Percentiles rank a stretch among this genome's conserved stretches.
Evolutionary conservation across 140 eudicot species (phyloP).

Genomic region (Bidens hawaiensis): DNA sequence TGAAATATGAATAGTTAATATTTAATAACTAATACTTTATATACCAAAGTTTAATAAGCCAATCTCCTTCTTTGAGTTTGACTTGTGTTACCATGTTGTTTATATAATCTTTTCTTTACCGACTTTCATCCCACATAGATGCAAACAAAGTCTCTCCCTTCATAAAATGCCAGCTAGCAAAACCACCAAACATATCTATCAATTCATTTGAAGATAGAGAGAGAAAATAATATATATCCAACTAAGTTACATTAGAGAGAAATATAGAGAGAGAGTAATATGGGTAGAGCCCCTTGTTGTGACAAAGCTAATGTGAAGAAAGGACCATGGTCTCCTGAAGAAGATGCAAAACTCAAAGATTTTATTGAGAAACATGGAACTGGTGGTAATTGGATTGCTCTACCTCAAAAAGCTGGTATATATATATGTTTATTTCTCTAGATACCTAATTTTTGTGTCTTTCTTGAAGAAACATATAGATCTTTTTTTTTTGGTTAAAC

Average conservation of each 20-base stretch:
- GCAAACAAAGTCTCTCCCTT: slow-evolving; percentile 27
- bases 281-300: slow-evolving; percentile 69
- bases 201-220: slow-evolving; percentile 16
- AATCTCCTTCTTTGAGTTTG: slow-evolving; percentile 32
- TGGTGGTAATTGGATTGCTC: slow-evolving; percentile 61
- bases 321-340: slow-evolving; percentile 65
- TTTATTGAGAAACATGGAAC: slow-evolving; percentile 42
- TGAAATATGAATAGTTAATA: background rate
- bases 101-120: slow-evolving; percentile 23
- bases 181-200: slow-evolving; percentile 37
- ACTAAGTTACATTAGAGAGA: no score
- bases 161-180: slow-evolving; percentile 31
- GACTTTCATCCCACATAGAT: slow-evolving; percentile 20
- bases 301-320: slow-evolving; percentile 54
- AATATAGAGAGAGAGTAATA: slow-evolving; percentile 7
- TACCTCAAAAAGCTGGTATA: slow-evolving; percentile 63
- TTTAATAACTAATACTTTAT: background rate
- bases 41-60: slow-evolving; percentile 18
- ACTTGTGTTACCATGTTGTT: slow-evolving; percentile 30
- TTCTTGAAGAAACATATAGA: slow-evolving; percentile 1
- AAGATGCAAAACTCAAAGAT: slow-evolving; percentile 58
- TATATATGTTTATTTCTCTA: slow-evolving; percentile 20
- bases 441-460: background rate
- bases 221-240: slow-evolving; percentile 19
- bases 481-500: no score